Evolutionary conservation across 495 filamentous ascomycete genomes (phyloP).

Genomic region (Penicillium daleae): DNA sequence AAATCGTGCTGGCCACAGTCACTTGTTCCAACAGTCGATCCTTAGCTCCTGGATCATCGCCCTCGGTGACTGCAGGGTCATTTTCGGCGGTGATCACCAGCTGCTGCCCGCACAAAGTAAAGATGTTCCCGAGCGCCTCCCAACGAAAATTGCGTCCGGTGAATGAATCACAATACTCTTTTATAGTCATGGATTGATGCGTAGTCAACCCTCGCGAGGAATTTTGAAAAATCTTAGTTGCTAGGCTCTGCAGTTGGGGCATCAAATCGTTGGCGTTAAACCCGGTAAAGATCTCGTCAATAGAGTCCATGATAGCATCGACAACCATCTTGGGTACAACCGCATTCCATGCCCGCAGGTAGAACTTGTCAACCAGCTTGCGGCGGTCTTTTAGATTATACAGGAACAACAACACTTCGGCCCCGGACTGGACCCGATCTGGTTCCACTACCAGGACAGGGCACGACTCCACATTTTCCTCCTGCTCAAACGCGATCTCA

Average conservation of each 20-base stretch:
- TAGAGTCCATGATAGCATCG: slow-evolving; percentile 34
- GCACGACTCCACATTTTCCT: slow-evolving; percentile 35
- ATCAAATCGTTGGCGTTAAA: slow-evolving; percentile 33
- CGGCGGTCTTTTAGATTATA: slow-evolving; percentile 37
- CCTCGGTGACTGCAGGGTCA: slow-evolving; percentile 37
- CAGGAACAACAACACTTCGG: slow-evolving; percentile 48
- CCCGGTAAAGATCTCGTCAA: slow-evolving; percentile 30
- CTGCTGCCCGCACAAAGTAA: slow-evolving; percentile 51
- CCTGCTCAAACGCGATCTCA: slow-evolving; percentile 44
- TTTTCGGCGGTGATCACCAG: slow-evolving; percentile 42
- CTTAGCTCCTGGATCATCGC: slow-evolving; percentile 25
- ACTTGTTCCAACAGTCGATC: slow-evolving; percentile 41
- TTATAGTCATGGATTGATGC: slow-evolving; percentile 35
- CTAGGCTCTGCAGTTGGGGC: slow-evolving; percentile 34
- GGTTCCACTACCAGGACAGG: slow-evolving; percentile 33
- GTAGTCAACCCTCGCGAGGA: slow-evolving; percentile 35
- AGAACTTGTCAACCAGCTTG: slow-evolving; percentile 33
- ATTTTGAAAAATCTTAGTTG: slow-evolving; percentile 39
- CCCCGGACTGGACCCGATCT: slow-evolving; percentile 42
- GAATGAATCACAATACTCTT: slow-evolving; percentile 46
- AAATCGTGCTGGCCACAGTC: slow-evolving; percentile 47
- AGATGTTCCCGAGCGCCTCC: slow-evolving; percentile 60
- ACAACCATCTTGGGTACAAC: slow-evolving; percentile 32
- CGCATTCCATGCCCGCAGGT: slow-evolving; percentile 24
- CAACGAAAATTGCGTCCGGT: slow-evolving; percentile 59